Conservation (phyloP, 1,284 basidiomycete species). For the Paramarasmius palmivorus region DNA sequence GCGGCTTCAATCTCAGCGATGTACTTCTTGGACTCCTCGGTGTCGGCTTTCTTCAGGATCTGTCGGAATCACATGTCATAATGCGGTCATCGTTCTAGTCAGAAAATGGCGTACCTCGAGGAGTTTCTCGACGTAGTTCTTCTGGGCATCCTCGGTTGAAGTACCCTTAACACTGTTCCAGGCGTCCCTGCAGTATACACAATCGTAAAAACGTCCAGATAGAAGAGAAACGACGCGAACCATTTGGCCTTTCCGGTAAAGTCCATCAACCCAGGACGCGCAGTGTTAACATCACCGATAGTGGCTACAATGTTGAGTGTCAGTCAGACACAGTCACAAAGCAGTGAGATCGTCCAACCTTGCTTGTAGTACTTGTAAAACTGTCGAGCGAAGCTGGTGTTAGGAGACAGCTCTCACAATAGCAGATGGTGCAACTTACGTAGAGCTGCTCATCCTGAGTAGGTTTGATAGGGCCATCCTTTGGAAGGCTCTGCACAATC, state of each 20-base stretch:
- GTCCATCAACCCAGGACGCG: constrained; percentile 73
- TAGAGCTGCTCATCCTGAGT: constrained; percentile 75
- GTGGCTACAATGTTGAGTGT: constrained; percentile 50
- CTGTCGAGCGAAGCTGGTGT: constrained; percentile 40
- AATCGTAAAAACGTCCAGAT: constrained; percentile 6
- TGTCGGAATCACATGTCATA: constrained; percentile 32
- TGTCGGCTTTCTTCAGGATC: constrained; percentile 54
- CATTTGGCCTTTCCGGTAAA: constrained; percentile 86
- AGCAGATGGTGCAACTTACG: constrained; percentile 43
- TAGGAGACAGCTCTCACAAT: constrained; percentile 13
- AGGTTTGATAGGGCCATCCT: constrained; percentile 82
- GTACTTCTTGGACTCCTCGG: constrained; percentile 58
- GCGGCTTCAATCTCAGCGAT: constrained; percentile 63
- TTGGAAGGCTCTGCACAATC: constrained; percentile 73
- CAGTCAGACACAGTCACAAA: background rate
- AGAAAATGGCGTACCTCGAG: constrained; percentile 51
- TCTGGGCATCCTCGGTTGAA: constrained; percentile 69
- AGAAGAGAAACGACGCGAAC: constrained; percentile 38
- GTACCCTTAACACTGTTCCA: constrained; percentile 79
- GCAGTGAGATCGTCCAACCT: constrained; percentile 43
- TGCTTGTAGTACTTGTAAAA: constrained; percentile 95
- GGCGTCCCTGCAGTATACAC: constrained; percentile 65
- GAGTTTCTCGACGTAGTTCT: constrained; percentile 75
- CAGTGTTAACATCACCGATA: constrained; percentile 68
- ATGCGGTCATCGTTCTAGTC: background rate